phyloP scores from a whole-genome alignment of 208 protist species.

The Trypanosoma platydactyli region DNA sequence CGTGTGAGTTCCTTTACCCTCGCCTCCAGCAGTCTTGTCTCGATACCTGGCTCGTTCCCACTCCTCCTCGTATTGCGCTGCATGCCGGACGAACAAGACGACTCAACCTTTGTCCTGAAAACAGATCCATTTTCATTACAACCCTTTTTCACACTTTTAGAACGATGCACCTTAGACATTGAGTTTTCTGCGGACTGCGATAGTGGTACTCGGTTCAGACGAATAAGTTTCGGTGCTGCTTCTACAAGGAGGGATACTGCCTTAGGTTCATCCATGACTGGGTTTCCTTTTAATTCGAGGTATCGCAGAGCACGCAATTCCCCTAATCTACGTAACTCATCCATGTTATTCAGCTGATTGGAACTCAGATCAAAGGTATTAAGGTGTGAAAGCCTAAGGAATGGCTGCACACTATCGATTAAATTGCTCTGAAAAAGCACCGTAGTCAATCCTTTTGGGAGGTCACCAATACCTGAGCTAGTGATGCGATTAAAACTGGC shows the following conservation, averaged over 20 bases:
- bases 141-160: slow-evolving; percentile 17
- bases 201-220: slow-evolving; percentile 57
- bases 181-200: slow-evolving; percentile 67
- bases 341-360: slow-evolving; percentile 40
- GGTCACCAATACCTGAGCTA: slow-evolving; percentile 32
- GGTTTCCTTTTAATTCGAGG: slow-evolving; percentile 69
- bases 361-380: slow-evolving; percentile 44
- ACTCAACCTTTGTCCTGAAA: slow-evolving; percentile 1
- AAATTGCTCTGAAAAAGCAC: slow-evolving; percentile 49
- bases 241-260: slow-evolving; percentile 29
- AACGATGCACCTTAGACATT: slow-evolving; percentile 39
- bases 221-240: slow-evolving; percentile 49
- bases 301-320: slow-evolving; percentile 44
- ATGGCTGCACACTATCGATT: slow-evolving; percentile 44
- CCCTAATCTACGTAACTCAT: slow-evolving; percentile 37
- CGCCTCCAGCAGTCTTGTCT: slow-evolving; percentile 47
- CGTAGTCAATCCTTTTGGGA: slow-evolving; percentile 40
- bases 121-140: neutral
- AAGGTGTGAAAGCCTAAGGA: slow-evolving; percentile 38
- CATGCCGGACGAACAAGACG: neutral
- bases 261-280: slow-evolving; percentile 29
- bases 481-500: slow-evolving; percentile 64
- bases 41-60: slow-evolving; percentile 30
- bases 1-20: slow-evolving; percentile 69
- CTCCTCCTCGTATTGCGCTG: neutral